A percentile compares a stretch with the other conserved stretches of the same genome.
Conservation (phyloP, 2,329 filamentous ascomycete species). For the Colletotrichum cuscutae region DNA sequence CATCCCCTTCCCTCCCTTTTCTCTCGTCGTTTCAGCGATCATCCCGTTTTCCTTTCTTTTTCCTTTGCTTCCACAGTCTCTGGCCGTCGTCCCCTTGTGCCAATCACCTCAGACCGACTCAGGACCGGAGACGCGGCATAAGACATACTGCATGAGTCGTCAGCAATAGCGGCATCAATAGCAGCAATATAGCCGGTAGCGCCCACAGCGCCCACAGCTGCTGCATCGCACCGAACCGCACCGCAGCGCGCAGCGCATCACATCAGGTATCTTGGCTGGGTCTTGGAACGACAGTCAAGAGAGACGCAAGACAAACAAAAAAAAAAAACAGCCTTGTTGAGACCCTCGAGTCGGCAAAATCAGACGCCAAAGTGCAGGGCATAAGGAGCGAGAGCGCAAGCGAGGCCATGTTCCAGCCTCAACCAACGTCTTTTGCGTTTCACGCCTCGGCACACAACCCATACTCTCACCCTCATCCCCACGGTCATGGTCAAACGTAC, state of each 20-base stretch:
- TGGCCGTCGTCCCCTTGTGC: neutral
- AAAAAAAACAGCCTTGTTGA: neutral
- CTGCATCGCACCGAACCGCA: neutral
- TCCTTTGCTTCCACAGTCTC: neutral
- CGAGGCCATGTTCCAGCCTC: constrained; percentile 64
- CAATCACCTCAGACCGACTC: neutral
- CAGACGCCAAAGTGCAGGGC: neutral
- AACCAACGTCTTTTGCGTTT: constrained; percentile 59
- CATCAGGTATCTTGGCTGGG: neutral
- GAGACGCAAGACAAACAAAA: neutral
- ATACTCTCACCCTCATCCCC: neutral
- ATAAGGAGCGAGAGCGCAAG: neutral
- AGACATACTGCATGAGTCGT: constrained; percentile 9
- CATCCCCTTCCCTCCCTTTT: neutral
- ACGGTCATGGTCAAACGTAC: neutral
- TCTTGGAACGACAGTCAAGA: neutral
- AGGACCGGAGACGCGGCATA: neutral
- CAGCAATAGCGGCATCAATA: constrained; percentile 5
- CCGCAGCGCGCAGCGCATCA: neutral
- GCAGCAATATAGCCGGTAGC: neutral
- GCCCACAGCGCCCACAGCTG: neutral
- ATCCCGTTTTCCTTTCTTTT: constrained; percentile 1
- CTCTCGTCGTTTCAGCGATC: neutral
- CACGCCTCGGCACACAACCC: constrained; percentile 38
- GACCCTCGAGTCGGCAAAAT: neutral